Percentiles rank a stretch among this genome's conserved stretches.
Evolutionary conservation across 2,329 filamentous ascomycete genomes (phyloP).

Genomic region (Trichoderma harzianum): DNA sequence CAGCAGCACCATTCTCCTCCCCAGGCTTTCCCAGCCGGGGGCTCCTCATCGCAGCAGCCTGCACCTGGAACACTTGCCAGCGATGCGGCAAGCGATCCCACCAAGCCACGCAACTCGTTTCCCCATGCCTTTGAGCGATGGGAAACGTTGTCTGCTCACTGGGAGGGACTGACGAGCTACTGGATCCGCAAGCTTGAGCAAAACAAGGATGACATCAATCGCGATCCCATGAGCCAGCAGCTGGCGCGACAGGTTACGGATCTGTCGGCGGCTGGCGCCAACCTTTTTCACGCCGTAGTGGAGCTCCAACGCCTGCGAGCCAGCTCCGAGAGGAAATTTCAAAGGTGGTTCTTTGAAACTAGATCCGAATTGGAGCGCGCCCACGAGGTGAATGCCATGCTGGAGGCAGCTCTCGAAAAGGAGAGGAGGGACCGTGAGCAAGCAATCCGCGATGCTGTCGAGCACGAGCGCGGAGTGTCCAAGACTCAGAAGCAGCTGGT

Average conservation of each 20-base stretch:
- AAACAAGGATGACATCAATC: slow-evolving; percentile 79
- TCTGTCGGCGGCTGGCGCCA: slow-evolving; percentile 93
- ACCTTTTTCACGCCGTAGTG: slow-evolving; percentile 95
- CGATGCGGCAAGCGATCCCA: slow-evolving; percentile 22
- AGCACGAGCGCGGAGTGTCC: slow-evolving; percentile 67
- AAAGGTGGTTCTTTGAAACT: slow-evolving; percentile 98
- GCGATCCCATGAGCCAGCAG: slow-evolving; percentile 80
- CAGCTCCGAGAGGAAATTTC: slow-evolving; percentile 95
- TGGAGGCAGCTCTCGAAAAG: slow-evolving; percentile 71
- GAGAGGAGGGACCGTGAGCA: slow-evolving; percentile 70
- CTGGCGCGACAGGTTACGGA: slow-evolving; percentile 93
- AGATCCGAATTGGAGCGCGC: slow-evolving; percentile 80
- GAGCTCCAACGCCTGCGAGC: slow-evolving; percentile 91
- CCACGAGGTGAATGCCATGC: slow-evolving; percentile 75
- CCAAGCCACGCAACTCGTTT: slow-evolving; percentile 65
- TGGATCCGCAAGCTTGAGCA: slow-evolving; percentile 93
- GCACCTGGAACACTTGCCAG: slow-evolving; percentile 21
- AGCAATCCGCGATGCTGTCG: slow-evolving; percentile 62
- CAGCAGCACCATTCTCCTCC: slow-evolving; percentile 16
- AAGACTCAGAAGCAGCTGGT: slow-evolving; percentile 74
- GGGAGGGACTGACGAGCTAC: slow-evolving; percentile 95
- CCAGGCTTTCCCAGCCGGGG: slow-evolving; percentile 16
- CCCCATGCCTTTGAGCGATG: slow-evolving; percentile 97
- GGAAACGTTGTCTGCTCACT: slow-evolving; percentile 95
- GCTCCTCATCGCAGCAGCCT: slow-evolving; percentile 20